Conservation (phyloP, 176 grass and related monocot genomes). For the Carex pumila region DNA sequence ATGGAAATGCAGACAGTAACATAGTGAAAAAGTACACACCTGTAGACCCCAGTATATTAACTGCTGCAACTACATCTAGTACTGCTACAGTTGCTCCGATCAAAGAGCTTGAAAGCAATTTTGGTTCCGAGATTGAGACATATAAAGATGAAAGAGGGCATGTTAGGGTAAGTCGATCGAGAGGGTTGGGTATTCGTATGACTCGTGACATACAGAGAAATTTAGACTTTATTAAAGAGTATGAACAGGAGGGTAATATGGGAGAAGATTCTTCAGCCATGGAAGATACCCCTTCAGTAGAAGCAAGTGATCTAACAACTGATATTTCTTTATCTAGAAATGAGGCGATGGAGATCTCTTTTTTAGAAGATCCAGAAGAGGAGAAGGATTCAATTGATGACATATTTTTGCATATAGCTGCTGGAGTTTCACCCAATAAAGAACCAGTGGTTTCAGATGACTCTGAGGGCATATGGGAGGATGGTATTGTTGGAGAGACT, state of each 20-base stretch:
- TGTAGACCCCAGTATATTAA: conserved; percentile 26
- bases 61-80: conserved; percentile 35
- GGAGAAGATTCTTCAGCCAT: conserved; percentile 22
- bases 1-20: conserved; percentile 30
- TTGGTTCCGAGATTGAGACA: conserved; percentile 81
- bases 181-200: conserved; percentile 87
- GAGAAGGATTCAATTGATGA: conserved; percentile 54
- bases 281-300: conserved; percentile 33
- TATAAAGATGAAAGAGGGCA: conserved; percentile 72
- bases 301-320: not conserved
- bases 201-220: conserved; percentile 98
- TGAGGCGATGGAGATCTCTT: conserved; percentile 76
- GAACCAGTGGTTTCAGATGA: conserved; percentile 39
- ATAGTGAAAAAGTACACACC: conserved; percentile 20
- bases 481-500: conserved; percentile 46
- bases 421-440: conserved; percentile 40
- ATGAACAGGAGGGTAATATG: conserved; percentile 47
- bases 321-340: conserved; percentile 20
- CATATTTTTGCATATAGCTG: conserved; percentile 76
- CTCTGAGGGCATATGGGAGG: conserved; percentile 61
- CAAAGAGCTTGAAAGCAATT: conserved; percentile 36
- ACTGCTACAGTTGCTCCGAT: conserved; percentile 28
- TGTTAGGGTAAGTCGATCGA: conserved; percentile 78
- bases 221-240: conserved; percentile 93
- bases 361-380: conserved; percentile 49